Evolutionary conservation across 2,329 filamentous ascomycete genomes (phyloP), one percentile per base, ranked within the genome.

Genomic region (Venturiaceae sp.): DNA sequence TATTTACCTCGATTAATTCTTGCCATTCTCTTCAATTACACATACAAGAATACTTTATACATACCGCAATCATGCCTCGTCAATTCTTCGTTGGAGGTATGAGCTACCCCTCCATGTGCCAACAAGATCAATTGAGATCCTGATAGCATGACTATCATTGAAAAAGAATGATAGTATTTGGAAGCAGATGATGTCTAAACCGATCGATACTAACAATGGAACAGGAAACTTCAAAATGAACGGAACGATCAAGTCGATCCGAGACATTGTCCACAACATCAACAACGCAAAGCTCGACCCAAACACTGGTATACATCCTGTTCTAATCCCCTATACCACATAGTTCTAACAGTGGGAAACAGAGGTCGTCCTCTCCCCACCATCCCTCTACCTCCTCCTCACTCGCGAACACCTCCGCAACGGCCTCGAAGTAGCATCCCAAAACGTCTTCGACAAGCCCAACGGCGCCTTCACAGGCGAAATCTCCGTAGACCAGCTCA

Each of bases 391-490:
- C 82, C 90, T 99, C 67, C 83, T 90, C 70, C 84, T 92, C 64
- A 85, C 91, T 70, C 90, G 90, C 68, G 86, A 94, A 73, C 81
- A 85, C 70, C 83, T 92, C 68, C 84, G 86, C 72, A 71, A 82
- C 67, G 84, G 85, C 64, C 80, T 99, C 72, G 87, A 89, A 70
- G 88, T 99, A 63, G 88, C 92, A 60, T 87, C 94, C 60, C 94
- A 99, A 80, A 99, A 99, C 77, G 90, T 97, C 75, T 97, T 84
- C 77, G 89, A 97, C 82, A 92, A 92, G 83, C 90, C 91, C 73
- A 91, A 94, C 75, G 94, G 94, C 67, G 94, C 94, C 68, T 97
- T 88, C 82, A 99, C 94, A 36, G 94, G 94, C 70, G 94, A 99
- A 80, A 94, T 96, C 78, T 92, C 87, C 64, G 92, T 92, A 64